Percentiles rank a stretch among this genome's conserved stretches.
These are phyloP conservation scores for Ascosphaera apis DNA, from an alignment of 2,329 filamentous ascomycete species.

Conservation along the genomic window DNA sequence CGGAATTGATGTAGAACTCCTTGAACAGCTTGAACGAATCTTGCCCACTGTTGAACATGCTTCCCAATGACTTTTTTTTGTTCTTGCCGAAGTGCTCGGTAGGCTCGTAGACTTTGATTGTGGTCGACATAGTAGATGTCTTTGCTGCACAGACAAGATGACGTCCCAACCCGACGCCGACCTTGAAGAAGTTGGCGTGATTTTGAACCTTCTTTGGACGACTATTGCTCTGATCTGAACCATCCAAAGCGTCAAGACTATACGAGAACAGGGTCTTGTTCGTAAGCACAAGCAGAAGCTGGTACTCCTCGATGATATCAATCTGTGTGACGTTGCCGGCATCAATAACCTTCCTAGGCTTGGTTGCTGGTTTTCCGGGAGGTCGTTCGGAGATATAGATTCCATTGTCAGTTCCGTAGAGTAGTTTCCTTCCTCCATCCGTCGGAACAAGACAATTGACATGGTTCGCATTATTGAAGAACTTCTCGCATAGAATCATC, in stretches of 20 bases:
- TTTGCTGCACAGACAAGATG: slow-evolving; percentile 95
- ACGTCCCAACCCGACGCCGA: slow-evolving; percentile 78
- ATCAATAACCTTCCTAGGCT: slow-evolving; percentile 67
- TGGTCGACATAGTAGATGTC: slow-evolving; percentile 75
- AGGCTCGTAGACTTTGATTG: slow-evolving; percentile 97
- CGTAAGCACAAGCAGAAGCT: slow-evolving; percentile 69
- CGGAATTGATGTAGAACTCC: slow-evolving; percentile 95
- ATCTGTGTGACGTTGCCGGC: slow-evolving; percentile 76
- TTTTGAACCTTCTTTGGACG: slow-evolving; percentile 89
- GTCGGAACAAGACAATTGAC: slow-evolving; percentile 91
- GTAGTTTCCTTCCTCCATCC: slow-evolving; percentile 82
- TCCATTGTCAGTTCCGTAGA: slow-evolving; percentile 84
- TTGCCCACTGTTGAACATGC: slow-evolving; percentile 84
- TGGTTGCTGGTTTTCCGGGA: slow-evolving; percentile 50
- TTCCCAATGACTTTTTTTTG: slow-evolving; percentile 85
- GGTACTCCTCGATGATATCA: slow-evolving; percentile 87
- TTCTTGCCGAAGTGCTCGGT: slow-evolving; percentile 85
- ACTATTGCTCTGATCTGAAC: slow-evolving; percentile 49
- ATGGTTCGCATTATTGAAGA: slow-evolving; percentile 70
- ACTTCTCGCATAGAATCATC: slow-evolving; percentile 53
- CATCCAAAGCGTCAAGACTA: slow-evolving; percentile 63
- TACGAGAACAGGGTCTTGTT: slow-evolving; percentile 89
- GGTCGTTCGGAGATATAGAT: slow-evolving; percentile 84
- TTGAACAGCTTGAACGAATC: slow-evolving; percentile 94
- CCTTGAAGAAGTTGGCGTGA: slow-evolving; percentile 96